A percentile compares a stretch with the other conserved stretches of the same genome.
These are phyloP conservation scores for Aspergillus sojae DNA, from an alignment of 2,329 filamentous ascomycete species.

Conservation along the genomic window DNA sequence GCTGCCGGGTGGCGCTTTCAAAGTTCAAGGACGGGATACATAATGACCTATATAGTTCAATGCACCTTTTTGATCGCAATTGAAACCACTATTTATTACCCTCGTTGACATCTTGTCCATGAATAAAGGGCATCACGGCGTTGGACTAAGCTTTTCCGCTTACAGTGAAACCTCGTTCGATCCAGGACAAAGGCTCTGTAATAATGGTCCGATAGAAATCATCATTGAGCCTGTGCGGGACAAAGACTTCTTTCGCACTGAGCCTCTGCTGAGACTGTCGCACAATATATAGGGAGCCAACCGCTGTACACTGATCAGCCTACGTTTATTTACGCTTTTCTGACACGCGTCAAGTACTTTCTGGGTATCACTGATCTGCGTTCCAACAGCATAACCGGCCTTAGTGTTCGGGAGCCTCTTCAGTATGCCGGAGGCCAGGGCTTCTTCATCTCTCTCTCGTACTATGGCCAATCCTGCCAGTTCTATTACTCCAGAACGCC, in stretches of 20 bases:
- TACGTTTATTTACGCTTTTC: background rate
- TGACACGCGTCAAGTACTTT: background rate
- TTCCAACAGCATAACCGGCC: background rate
- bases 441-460: background rate
- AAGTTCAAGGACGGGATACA: background rate
- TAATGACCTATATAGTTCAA: conserved; percentile 1
- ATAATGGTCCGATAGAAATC: background rate
- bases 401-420: background rate
- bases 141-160: background rate
- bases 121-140: background rate
- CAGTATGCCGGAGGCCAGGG: background rate
- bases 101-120: background rate
- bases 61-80: background rate
- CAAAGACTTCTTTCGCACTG: background rate
- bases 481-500: background rate
- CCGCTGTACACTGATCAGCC: background rate
- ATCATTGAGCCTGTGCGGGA: background rate
- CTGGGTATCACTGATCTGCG: background rate
- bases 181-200: background rate
- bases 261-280: background rate
- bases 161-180: background rate
- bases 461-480: background rate
- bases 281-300: background rate
- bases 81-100: background rate
- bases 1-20: background rate